A percentile compares a stretch with the other conserved stretches of the same genome.
Conservation (phyloP, 306 rosid species). For the Pachyrhizus erosus region DNA sequence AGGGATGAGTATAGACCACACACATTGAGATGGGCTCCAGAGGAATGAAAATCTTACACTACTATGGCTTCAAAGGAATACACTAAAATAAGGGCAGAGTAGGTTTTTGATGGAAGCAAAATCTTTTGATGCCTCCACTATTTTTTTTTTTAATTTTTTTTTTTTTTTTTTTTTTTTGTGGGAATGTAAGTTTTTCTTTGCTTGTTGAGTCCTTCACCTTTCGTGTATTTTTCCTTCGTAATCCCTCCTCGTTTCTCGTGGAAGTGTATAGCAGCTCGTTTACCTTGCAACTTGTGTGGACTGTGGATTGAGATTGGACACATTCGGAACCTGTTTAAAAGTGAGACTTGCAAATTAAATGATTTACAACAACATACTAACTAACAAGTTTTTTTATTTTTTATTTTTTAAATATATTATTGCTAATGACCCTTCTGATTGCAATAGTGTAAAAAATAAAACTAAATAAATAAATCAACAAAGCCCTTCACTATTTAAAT, state of each 20-base stretch:
- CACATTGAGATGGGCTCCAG: not conserved
- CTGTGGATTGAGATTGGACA: not conserved
- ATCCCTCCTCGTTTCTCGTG: too few species aligned
- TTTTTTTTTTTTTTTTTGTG: not conserved
- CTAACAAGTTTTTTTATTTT: too few species aligned
- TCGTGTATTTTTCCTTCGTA: not conserved
- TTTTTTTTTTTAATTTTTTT: too few species aligned
- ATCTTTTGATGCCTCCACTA: too few species aligned
- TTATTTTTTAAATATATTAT: too few species aligned
- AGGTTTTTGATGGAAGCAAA: not conserved
- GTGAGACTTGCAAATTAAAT: too few species aligned
- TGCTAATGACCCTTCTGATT: not conserved
- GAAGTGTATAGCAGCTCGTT: too few species aligned
- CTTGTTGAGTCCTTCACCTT: not conserved
- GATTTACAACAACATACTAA: not conserved
- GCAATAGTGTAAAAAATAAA: too few species aligned
- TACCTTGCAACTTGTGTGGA: too few species aligned
- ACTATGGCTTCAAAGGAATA: not conserved
- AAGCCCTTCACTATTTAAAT: too few species aligned
- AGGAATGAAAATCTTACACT: constrained; percentile 2
- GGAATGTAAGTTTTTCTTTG: not conserved
- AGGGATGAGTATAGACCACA: constrained; percentile 42
- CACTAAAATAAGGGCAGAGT: not conserved
- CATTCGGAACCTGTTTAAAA: not conserved
- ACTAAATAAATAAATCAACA: too few species aligned